Evolutionary conservation across 2,329 filamentous ascomycete species (phyloP).

Genomic region (Nigrospora sphaerica): DNA sequence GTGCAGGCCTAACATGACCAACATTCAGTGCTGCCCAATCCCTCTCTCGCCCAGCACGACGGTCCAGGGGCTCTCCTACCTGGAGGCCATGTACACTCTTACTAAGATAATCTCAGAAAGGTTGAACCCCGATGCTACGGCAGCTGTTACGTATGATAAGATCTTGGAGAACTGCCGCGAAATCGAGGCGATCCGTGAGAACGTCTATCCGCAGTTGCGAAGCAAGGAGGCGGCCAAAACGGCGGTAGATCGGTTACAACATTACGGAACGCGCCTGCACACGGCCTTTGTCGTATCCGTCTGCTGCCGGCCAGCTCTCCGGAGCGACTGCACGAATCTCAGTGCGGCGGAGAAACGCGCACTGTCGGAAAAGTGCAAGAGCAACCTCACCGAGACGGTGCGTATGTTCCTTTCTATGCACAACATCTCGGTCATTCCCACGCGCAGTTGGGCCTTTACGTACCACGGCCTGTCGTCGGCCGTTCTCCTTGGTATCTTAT

Average conservation of each 20-base stretch:
- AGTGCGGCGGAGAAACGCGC: slow-evolving; percentile 43
- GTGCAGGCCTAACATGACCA: slow-evolving; percentile 54
- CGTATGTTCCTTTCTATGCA: slow-evolving; percentile 65
- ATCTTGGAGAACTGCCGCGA: slow-evolving; percentile 52
- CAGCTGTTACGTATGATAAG: slow-evolving; percentile 41
- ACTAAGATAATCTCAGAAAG: slow-evolving; percentile 53
- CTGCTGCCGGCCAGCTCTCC: slow-evolving; percentile 55
- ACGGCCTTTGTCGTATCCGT: slow-evolving; percentile 60
- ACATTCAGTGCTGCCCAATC: slow-evolving; percentile 48
- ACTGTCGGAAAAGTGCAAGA: slow-evolving; percentile 52
- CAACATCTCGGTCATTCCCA: slow-evolving; percentile 59
- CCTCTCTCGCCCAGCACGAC: slow-evolving; percentile 34
- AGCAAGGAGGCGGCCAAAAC: slow-evolving; percentile 58
- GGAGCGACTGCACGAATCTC: slow-evolving; percentile 44
- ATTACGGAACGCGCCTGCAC: slow-evolving; percentile 58
- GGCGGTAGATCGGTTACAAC: slow-evolving; percentile 54
- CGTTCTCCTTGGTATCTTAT: slow-evolving; percentile 54
- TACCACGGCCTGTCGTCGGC: slow-evolving; percentile 62
- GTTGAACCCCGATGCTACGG: slow-evolving; percentile 46
- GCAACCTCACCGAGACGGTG: slow-evolving; percentile 57
- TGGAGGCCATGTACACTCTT: slow-evolving; percentile 60
- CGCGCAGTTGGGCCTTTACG: slow-evolving; percentile 61
- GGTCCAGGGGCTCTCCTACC: slow-evolving; percentile 47
- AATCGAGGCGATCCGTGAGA: slow-evolving; percentile 43
- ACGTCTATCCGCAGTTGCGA: slow-evolving; percentile 44